Conservation (phyloP, 768 basidiomycete genomes). For the Lenzites betulinus region DNA sequence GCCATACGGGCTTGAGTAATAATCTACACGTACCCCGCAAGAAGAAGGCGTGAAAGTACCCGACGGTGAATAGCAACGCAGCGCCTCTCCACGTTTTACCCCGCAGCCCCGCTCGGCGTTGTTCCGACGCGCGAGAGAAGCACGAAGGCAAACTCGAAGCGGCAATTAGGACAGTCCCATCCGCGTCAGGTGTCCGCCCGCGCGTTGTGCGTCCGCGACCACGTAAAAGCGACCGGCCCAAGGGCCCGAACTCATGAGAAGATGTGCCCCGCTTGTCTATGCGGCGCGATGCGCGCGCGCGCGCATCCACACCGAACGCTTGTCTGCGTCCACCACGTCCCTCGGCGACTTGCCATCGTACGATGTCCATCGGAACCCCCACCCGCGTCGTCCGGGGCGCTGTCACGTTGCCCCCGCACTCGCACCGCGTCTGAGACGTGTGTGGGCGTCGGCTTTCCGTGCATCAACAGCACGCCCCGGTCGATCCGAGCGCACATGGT, state of each 20-base stretch:
- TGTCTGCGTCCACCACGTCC: neutral
- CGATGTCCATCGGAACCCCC: neutral
- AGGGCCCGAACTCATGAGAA: constrained; percentile 12
- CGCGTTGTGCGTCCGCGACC: neutral
- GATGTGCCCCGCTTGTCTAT: neutral
- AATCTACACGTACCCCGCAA: constrained; percentile 3
- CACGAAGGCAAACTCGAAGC: constrained; percentile 5
- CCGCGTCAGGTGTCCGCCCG: constrained; percentile 9
- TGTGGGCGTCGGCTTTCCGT: constrained; percentile 10
- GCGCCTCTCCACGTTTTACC: constrained; percentile 3
- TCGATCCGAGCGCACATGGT: constrained; percentile 11
- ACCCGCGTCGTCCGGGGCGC: constrained; percentile 3
- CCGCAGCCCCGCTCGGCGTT: neutral
- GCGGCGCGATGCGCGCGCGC: neutral
- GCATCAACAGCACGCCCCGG: neutral
- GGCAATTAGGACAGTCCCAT: neutral
- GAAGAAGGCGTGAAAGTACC: neutral
- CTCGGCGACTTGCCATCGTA: neutral
- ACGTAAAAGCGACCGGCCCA: constrained; percentile 13
- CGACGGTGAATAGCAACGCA: constrained; percentile 13
- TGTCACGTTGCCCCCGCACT: constrained; percentile 1
- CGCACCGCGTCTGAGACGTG: constrained; percentile 1
- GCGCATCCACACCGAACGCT: neutral
- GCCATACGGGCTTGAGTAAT: constrained; percentile 14
- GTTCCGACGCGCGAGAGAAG: constrained; percentile 3